Base-by-base conservation (phyloP, 2,329 filamentous ascomycete species). In the Clarireedia homoeocarpa region DNA sequence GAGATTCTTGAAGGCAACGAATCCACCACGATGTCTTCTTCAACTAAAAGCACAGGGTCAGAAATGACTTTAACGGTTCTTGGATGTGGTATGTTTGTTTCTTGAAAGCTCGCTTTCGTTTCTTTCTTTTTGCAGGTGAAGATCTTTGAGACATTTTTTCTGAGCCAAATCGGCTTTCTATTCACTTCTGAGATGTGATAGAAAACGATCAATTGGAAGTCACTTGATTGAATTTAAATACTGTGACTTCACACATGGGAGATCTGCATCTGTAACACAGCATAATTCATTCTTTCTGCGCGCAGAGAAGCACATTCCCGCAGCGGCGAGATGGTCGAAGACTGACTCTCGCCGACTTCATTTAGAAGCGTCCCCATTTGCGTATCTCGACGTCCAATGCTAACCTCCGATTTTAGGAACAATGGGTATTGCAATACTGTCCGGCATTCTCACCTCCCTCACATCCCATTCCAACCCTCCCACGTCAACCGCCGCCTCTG, bases 371-470 rank as follows among this genome's bases (percentile, higher is more conserved):
- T 14, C 2, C 12, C 7, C 39, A 40, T 5, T 3, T 7, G 1
- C 5, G 15, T n/a, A 48, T 12, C 4, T n/a, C 6, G n/a, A 48
- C 2, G 6, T 5, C 6, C 3, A 39, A 30, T 10, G 4, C n/a
- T 39, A 12, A 48, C 14, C 4, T n/a, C 9, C 9, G 12, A 57
- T 58, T 15, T 45, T 39, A 91, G 87, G 89, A 62, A 91, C 85
- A 53, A 88, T 95, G 83, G 90, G 90, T 58, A 88, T 89, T 59
- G 89, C 89, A 57, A 91, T 95, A 63, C 81, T 95, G 56, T 84
- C 81, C 54, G 90, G 89, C 61, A 86, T 96, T 67, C 80, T 95
- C 63, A 77, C 82, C 58, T 88, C 87, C 10, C 78, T 94, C 46
- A 74, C 75, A 40, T 77, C 76, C 78, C 2, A 6, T 0, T 68